A percentile compares a stretch with the other conserved stretches of the same genome.
Conservation (phyloP, 495 filamentous ascomycete genomes). For the Penicillium bialowiezense region DNA sequence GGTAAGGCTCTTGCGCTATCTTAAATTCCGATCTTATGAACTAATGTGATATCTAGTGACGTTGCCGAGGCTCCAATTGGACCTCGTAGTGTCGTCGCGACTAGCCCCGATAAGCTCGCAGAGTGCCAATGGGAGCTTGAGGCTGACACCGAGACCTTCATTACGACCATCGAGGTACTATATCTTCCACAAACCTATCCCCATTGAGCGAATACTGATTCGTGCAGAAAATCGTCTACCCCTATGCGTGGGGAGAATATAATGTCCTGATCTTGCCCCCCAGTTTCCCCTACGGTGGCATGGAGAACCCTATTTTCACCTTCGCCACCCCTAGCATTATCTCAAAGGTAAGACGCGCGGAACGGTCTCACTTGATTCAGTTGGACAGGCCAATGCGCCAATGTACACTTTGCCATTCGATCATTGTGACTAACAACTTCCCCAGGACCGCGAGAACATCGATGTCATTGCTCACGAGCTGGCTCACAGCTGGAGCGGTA, state of each 20-base stretch:
- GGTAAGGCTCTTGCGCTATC: slow-evolving; percentile 32
- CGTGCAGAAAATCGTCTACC: slow-evolving; percentile 67
- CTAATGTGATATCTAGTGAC: slow-evolving; percentile 47
- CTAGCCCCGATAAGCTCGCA: slow-evolving; percentile 79
- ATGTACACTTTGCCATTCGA: too few relatives aligned
- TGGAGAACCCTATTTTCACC: slow-evolving; percentile 94
- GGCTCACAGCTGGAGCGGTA: slow-evolving; percentile 88
- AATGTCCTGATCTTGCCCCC: slow-evolving; percentile 89
- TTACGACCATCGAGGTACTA: slow-evolving; percentile 73
- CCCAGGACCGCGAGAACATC: slow-evolving; percentile 79
- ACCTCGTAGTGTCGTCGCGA: slow-evolving; percentile 76
- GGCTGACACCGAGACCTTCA: slow-evolving; percentile 83
- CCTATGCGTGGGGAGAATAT: slow-evolving; percentile 91
- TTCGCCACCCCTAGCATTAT: slow-evolving; percentile 93
- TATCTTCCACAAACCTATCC: neutral
- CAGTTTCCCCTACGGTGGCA: slow-evolving; percentile 85
- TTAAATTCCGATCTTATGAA: neutral
- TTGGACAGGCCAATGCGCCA: too few relatives aligned
- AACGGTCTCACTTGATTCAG: too few relatives aligned
- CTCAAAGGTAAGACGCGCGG: slow-evolving; percentile 55
- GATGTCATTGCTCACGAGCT: slow-evolving; percentile 97
- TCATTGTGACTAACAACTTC: neutral
- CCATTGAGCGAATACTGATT: neutral
- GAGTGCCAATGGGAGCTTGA: slow-evolving; percentile 89
- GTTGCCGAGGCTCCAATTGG: slow-evolving; percentile 81